Percentiles rank a stretch among this genome's conserved stretches.
Evolutionary conservation across 1,284 basidiomycete species (phyloP).

Genomic region (Moesziomyces parantarcticus): DNA sequence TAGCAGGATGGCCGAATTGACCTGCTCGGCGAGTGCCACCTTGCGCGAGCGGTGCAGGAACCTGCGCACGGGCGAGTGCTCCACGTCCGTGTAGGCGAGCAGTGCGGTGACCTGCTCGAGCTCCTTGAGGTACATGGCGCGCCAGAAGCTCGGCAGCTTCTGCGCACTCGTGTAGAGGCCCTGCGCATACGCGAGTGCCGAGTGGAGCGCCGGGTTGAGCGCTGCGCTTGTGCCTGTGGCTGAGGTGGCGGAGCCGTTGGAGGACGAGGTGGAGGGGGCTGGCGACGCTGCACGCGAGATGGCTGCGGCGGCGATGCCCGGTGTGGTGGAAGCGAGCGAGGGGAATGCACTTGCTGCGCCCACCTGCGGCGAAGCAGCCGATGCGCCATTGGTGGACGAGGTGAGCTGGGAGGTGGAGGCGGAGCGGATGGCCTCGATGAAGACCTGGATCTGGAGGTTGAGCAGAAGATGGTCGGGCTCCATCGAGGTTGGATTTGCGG

Average conservation of each 20-base stretch:
- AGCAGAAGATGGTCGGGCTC: constrained; percentile 79
- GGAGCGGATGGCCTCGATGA: constrained; percentile 82
- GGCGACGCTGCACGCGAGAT: constrained; percentile 55
- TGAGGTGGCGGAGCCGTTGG: constrained; percentile 48
- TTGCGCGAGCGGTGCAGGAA: constrained; percentile 80
- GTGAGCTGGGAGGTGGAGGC: constrained; percentile 38
- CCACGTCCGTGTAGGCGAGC: constrained; percentile 80
- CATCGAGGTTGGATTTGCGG: constrained; percentile 67
- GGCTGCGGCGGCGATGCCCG: constrained; percentile 40
- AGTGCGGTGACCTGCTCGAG: constrained; percentile 78
- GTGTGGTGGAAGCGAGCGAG: constrained; percentile 35
- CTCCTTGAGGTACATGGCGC: constrained; percentile 75
- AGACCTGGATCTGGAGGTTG: constrained; percentile 83
- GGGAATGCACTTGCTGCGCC: constrained; percentile 26
- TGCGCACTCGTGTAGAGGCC: constrained; percentile 52
- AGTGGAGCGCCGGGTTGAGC: constrained; percentile 46
- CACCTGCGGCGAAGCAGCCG: constrained; percentile 5
- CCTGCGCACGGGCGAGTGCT: constrained; percentile 75
- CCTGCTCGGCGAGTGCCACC: constrained; percentile 82
- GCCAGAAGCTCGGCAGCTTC: constrained; percentile 50
- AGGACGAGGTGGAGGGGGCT: constrained; percentile 49
- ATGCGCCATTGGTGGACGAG: background rate
- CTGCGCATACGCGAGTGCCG: constrained; percentile 55
- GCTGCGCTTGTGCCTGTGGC: constrained; percentile 26
- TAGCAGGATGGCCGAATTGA: constrained; percentile 81